Conservation (phyloP, 805 yeast species). For the Wickerhamomyces bisporus region DNA sequence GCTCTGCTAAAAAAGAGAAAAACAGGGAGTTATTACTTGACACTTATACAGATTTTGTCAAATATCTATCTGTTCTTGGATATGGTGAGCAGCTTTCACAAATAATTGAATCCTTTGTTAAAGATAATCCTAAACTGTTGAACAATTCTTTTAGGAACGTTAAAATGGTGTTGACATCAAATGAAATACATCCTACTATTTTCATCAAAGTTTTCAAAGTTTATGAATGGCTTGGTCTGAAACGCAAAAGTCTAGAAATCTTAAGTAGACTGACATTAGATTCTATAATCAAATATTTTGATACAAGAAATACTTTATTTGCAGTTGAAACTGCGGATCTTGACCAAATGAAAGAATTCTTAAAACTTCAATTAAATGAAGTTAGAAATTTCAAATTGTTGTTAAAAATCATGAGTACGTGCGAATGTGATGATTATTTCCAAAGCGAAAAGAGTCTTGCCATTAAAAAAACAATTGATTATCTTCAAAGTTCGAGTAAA, state of each 20-base stretch:
- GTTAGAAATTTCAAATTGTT: background rate
- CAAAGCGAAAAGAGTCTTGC: too few species aligned
- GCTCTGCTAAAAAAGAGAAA: background rate
- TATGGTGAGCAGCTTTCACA: constrained; percentile 10
- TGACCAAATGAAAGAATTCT: background rate
- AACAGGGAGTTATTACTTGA: constrained; percentile 5
- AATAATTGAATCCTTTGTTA: constrained; percentile 1
- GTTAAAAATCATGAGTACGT: background rate
- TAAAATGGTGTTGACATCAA: constrained; percentile 2
- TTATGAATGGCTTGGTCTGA: background rate
- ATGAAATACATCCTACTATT: background rate
- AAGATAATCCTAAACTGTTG: constrained; percentile 2
- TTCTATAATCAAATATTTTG: background rate
- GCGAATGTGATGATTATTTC: background rate
- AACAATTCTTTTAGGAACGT: background rate
- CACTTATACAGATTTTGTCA: constrained; percentile 11
- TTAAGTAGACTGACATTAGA: background rate
- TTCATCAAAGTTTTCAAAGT: background rate
- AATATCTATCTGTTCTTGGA: constrained; percentile 12
- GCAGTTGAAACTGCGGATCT: background rate
- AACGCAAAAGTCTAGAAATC: background rate
- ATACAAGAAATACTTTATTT: background rate
- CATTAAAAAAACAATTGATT: too few species aligned
- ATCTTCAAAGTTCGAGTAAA: too few species aligned
- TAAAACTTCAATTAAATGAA: background rate